These are phyloP conservation scores for Cytospora leucostoma DNA, from an alignment of 2,329 filamentous ascomycete species.

Conservation along the genomic window DNA sequence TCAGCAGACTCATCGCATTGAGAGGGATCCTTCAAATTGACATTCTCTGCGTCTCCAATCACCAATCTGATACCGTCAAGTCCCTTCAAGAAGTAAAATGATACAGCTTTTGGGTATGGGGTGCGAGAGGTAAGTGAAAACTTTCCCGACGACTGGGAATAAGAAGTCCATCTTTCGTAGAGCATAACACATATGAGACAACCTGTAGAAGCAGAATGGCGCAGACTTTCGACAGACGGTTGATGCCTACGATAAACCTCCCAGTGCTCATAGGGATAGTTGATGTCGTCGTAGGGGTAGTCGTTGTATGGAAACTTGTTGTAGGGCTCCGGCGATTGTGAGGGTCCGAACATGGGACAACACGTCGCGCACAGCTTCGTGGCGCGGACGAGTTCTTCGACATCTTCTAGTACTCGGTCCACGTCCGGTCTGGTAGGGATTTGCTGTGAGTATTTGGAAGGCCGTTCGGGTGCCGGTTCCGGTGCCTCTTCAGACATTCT, in stretches of 20 bases:
- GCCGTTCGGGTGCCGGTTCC: background rate
- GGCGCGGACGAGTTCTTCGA: background rate
- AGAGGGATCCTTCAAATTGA: background rate
- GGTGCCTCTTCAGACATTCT: background rate
- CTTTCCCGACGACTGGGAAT: background rate
- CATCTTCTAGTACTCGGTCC: background rate
- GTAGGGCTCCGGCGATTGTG: too few species aligned
- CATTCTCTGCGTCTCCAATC: too few species aligned
- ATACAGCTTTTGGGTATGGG: background rate
- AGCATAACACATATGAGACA: slow-evolving; percentile 4
- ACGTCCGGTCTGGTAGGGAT: background rate
- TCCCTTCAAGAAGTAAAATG: background rate
- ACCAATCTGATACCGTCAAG: background rate
- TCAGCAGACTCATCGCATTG: too few species aligned
- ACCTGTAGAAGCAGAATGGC: background rate
- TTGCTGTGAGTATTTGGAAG: background rate
- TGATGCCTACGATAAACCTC: background rate
- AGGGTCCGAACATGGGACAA: background rate
- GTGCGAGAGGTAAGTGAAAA: too few species aligned
- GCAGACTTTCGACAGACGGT: background rate
- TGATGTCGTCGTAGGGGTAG: background rate
- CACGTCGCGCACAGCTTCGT: background rate
- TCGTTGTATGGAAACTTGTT: too few species aligned
- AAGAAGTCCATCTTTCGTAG: background rate
- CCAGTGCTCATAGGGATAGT: too few species aligned